These are phyloP conservation scores for Alternaria triticimaculans DNA, from an alignment of 2,329 filamentous ascomycete species.

Conservation along the genomic window DNA sequence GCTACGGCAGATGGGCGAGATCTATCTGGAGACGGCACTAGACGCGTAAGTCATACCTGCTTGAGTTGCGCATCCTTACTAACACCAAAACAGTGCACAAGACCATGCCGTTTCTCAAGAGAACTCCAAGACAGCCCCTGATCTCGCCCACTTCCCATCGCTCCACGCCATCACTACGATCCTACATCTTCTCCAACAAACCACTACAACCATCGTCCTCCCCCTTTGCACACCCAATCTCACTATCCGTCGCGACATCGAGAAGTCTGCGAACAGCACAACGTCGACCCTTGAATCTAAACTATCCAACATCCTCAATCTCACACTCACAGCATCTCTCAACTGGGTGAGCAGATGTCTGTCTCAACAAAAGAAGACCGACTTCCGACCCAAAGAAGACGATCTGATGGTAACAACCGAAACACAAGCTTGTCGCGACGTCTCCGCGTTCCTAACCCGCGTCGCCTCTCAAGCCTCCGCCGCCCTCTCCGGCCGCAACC, in stretches of 20 bases:
- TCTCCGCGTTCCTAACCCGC: slow-evolving; percentile 79
- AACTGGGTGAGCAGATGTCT: slow-evolving; percentile 79
- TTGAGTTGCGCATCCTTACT: slow-evolving; percentile 1
- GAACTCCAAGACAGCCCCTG: slow-evolving; percentile 81
- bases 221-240: slow-evolving; percentile 88
- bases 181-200: slow-evolving; percentile 90
- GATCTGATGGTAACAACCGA: slow-evolving; percentile 53
- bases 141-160: slow-evolving; percentile 80
- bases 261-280: slow-evolving; percentile 76
- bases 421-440: slow-evolving; percentile 81
- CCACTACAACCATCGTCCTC: slow-evolving; percentile 87
- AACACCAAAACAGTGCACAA: slow-evolving; percentile 47
- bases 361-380: slow-evolving; percentile 80
- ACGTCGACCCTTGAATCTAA: slow-evolving; percentile 85
- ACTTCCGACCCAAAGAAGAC: slow-evolving; percentile 87
- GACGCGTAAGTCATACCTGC: slow-evolving; percentile 57
- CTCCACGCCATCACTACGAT: slow-evolving; percentile 85
- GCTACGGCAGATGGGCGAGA: slow-evolving; percentile 84
- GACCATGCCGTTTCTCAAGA: slow-evolving; percentile 81
- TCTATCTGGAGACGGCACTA: slow-evolving; percentile 71
- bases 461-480: slow-evolving; percentile 68
- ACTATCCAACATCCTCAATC: slow-evolving; percentile 73
- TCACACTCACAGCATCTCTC: slow-evolving; percentile 73
- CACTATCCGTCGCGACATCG: slow-evolving; percentile 87
- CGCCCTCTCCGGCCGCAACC: slow-evolving; percentile 82